A percentile compares a stretch with the other conserved stretches of the same genome.
phyloP scores from a whole-genome alignment of 2,329 filamentous ascomycete genomes.

The Didymella lethalis region DNA sequence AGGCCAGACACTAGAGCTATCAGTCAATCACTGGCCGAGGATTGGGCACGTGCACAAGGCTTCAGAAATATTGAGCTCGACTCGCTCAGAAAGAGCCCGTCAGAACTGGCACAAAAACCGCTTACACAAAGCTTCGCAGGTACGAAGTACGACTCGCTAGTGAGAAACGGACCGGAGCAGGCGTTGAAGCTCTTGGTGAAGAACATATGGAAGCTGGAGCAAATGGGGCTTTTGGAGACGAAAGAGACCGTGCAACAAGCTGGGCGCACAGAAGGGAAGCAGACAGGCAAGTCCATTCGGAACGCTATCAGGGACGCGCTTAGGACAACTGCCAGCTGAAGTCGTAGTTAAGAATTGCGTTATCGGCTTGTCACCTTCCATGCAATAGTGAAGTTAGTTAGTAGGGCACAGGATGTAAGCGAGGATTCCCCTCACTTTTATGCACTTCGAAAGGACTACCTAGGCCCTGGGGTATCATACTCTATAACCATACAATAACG shows the following conservation, averaged over 20 bases:
- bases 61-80: conserved; percentile 6
- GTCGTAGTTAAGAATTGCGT: not conserved
- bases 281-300: not conserved
- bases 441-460: not conserved
- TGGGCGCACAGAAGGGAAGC: too few species aligned
- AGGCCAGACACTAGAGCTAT: conserved; percentile 24
- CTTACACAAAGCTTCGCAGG: too few species aligned
- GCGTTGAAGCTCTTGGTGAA: conserved; percentile 29
- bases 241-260: not conserved
- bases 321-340: not conserved
- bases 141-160: conserved; percentile 30
- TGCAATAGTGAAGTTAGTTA: not conserved
- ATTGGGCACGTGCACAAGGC: conserved; percentile 38
- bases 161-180: conserved; percentile 19
- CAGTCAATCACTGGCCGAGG: conserved; percentile 24
- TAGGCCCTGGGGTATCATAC: conserved; percentile 2
- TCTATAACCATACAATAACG: not conserved
- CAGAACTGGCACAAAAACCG: too few species aligned
- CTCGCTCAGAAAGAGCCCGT: too few species aligned
- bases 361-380: not conserved
- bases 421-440: not conserved
- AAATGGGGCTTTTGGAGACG: not conserved
- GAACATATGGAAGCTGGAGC: conserved; percentile 25
- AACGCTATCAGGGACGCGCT: not conserved
- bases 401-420: not conserved